Percentiles rank a stretch among this genome's conserved stretches.
phyloP scores from a whole-genome alignment of 805 yeast species.

The Helenozyma baotianmanensis region DNA sequence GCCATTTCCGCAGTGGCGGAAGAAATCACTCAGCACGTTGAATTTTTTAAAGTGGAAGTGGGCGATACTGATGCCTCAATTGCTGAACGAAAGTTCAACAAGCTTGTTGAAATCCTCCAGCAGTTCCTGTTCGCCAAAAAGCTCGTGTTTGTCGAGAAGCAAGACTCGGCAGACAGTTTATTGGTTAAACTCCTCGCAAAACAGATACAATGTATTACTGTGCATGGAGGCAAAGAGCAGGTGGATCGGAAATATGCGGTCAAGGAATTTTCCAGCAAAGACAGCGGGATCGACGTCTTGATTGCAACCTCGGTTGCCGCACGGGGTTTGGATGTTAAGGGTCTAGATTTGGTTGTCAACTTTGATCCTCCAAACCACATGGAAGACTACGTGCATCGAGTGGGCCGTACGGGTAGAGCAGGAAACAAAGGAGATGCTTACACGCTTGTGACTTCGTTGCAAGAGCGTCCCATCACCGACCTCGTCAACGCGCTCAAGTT shows the following conservation, averaged over 20 bases:
- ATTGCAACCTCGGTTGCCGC: conserved; percentile 95
- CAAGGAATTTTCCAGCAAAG: conserved; percentile 52
- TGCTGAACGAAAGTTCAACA: conserved; percentile 43
- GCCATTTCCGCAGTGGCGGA: conserved; percentile 76
- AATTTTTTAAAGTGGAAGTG: conserved; percentile 47
- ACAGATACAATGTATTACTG: conserved; percentile 57
- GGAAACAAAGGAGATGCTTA: conserved; percentile 55
- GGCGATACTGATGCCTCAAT: conserved; percentile 6
- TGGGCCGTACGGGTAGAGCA: conserved; percentile 95
- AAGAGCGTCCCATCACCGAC: conserved; percentile 63
- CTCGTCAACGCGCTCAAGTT: conserved; percentile 63
- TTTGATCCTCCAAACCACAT: conserved; percentile 47
- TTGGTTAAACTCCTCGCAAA: conserved; percentile 47
- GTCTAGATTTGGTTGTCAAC: conserved; percentile 73
- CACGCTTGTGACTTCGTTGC: conserved; percentile 61
- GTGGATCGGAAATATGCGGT: conserved; percentile 74
- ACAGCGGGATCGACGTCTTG: conserved; percentile 56
- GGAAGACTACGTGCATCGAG: conserved; percentile 95
- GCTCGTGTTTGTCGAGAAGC: conserved; percentile 83
- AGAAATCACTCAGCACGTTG: conserved; percentile 70
- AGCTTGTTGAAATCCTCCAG: conserved; percentile 53
- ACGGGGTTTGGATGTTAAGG: conserved; percentile 90
- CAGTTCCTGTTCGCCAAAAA: conserved; percentile 46
- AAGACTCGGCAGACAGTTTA: conserved; percentile 76
- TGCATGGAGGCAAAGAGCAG: conserved; percentile 93